Evolutionary conservation across 768 basidiomycete species (phyloP).

Genomic region (Boletus fagicola): DNA sequence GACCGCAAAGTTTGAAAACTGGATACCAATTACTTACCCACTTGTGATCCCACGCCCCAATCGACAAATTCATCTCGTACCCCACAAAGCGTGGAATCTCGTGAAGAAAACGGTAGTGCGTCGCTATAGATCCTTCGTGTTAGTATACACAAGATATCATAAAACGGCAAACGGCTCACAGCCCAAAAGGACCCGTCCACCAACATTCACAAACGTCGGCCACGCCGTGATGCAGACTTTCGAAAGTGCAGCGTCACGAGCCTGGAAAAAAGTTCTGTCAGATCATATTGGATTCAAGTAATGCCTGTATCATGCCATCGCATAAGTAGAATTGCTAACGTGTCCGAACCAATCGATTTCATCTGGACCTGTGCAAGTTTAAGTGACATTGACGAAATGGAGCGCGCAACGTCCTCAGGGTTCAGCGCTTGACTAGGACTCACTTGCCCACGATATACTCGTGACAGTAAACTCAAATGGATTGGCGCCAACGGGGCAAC

Average conservation of each 20-base stretch:
- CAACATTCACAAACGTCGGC: constrained; percentile 12
- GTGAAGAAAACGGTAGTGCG: constrained; percentile 16
- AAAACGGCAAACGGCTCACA: background rate
- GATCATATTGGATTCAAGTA: background rate
- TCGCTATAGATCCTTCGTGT: background rate
- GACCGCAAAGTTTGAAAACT: background rate
- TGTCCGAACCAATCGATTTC: constrained; percentile 21
- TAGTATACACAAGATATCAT: background rate
- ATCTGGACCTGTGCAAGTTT: constrained; percentile 12
- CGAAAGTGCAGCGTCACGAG: constrained; percentile 15
- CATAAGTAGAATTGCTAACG: constrained; percentile 9
- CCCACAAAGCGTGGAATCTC: constrained; percentile 17
- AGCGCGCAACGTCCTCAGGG: background rate
- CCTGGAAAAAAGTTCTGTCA: constrained; percentile 5
- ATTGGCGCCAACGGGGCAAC: background rate
- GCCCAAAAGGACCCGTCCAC: constrained; percentile 8
- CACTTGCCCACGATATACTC: background rate
- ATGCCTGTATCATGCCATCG: constrained; percentile 4
- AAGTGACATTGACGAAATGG: constrained; percentile 1
- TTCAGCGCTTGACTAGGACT: background rate
- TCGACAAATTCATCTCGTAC: constrained; percentile 10
- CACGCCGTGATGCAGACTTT: constrained; percentile 7
- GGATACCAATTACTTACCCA: background rate
- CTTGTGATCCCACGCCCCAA: background rate
- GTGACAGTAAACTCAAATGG: background rate